Base-by-base conservation (phyloP, 768 basidiomycete genomes). In the Rhodosporidiobolus sp. region DNA sequence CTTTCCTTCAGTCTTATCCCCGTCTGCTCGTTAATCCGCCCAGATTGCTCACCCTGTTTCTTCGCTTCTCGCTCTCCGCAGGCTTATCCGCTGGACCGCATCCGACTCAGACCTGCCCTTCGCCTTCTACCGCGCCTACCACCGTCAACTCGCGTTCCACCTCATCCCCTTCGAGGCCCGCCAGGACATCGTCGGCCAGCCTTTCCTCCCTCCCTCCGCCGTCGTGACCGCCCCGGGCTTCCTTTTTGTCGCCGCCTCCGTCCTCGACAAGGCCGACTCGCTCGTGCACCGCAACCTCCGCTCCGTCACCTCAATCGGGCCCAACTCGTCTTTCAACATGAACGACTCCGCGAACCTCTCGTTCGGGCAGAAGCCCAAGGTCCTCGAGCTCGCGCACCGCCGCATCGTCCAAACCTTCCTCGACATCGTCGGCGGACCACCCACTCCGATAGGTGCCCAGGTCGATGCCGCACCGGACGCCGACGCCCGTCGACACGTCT, bases 41-140 rank as follows among this genome's bases (percentile, higher is more conserved):
- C 57, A 35, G n/a, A n/a, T 26, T 4, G n/a, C n/a, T n/a, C n/a
- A n/a, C n/a, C n/a, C n/a, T n/a, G n/a, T n/a, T n/a, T n/a, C n/a
- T 16, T 9, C 30, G 22, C 19, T 3, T 14, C 20, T 14, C 7
- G 3, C 0, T 9, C 10, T 1, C 20, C 7, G 78, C 70, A 83
- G 83, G 83, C 79, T 84, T 10, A 79, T 83, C 26, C 79, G 83
- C 34, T 84, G 83, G 83, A 82, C 82, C 53, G 83, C 83, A 7
- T 82, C 83, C 67, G 83, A 84, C 67, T 83, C 83, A 0, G 83
- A 84, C 73, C 79, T 84, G 16, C 83, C 83, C 67, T 83, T 82
- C 48, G 80, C 83, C 2, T 84, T 84, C 78, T 83, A 82, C 73
- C 80, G 83, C 61, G 82, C 83, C 0, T 84, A 83, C 65, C 82